A percentile compares a stretch with the other conserved stretches of the same genome.
Evolutionary conservation across 2,329 filamentous ascomycete genomes (phyloP).

Genomic region (Penicillium sp.): DNA sequence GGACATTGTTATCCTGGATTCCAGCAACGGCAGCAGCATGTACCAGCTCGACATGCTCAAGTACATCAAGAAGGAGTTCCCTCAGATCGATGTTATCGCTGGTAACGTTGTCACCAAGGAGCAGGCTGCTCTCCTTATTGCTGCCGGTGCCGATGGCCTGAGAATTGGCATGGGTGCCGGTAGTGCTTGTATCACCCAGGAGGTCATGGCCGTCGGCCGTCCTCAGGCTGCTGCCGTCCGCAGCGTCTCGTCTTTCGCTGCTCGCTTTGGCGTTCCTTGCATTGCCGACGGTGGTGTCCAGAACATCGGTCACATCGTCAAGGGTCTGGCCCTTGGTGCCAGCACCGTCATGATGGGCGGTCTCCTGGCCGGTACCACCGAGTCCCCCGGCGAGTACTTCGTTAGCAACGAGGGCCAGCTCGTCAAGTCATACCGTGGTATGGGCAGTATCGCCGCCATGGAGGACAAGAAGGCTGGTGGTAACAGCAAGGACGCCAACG

Average conservation of each 20-base stretch:
- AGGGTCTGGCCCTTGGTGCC: conserved; percentile 91
- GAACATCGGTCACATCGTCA: conserved; percentile 98
- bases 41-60: conserved; percentile 99
- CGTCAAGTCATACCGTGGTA: conserved; percentile 98
- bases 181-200: conserved; percentile 97
- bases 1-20: conserved; percentile 93
- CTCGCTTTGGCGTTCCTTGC: conserved; percentile 92
- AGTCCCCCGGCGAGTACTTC: conserved; percentile 95
- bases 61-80: conserved; percentile 86
- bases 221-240: conserved; percentile 93
- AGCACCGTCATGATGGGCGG: conserved; percentile 99
- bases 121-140: conserved; percentile 89
- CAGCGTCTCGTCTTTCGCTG: conserved; percentile 85
- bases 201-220: conserved; percentile 98
- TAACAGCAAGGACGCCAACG: conserved; percentile 68
- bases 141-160: conserved; percentile 91
- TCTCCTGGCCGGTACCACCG: conserved; percentile 92
- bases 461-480: conserved; percentile 94
- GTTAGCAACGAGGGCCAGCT: conserved; percentile 96
- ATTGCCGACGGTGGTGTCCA: conserved; percentile 98
- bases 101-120: conserved; percentile 98
- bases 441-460: conserved; percentile 99
- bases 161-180: conserved; percentile 99
- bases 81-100: conserved; percentile 88
- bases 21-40: conserved; percentile 96